Evolutionary conservation across 176 grass and related monocot species (phyloP).

Genomic region (sorghum (Sorghum bicolor)): DNA sequence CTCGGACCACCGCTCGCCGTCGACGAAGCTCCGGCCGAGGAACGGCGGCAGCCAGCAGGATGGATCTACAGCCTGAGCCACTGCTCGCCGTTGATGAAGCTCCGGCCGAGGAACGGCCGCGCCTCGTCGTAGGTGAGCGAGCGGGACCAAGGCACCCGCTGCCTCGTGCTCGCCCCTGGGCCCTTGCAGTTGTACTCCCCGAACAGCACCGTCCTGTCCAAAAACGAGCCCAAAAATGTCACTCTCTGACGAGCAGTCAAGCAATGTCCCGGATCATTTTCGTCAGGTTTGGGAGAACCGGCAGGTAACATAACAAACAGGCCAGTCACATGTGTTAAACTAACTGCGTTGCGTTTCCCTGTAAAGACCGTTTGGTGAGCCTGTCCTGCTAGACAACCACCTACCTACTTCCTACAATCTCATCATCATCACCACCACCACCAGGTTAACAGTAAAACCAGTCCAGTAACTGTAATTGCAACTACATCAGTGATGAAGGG

Average conservation of each 20-base stretch:
- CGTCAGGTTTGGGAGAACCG: not conserved
- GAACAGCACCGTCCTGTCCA: conserved; percentile 67
- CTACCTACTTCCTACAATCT: not conserved
- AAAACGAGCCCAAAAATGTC: conserved; percentile 2
- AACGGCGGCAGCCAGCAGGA: no score
- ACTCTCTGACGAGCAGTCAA: not conserved
- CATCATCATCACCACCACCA: not conserved
- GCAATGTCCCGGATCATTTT: not conserved
- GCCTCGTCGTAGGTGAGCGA: conserved; percentile 73
- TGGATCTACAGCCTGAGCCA: conserved; percentile 69
- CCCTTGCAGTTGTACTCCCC: conserved; percentile 80
- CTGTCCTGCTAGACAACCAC: not conserved
- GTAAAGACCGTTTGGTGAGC: conserved; percentile 29
- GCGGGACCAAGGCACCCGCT: conserved; percentile 72
- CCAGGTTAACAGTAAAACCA: not conserved
- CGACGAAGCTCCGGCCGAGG: conserved; percentile 42
- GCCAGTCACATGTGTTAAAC: conserved; percentile 16
- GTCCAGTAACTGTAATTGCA: not conserved
- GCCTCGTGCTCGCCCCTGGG: conserved; percentile 52
- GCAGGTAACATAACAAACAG: not conserved
- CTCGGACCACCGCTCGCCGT: conserved; percentile 59
- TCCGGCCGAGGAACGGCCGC: conserved; percentile 61
- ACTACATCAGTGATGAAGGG: not conserved
- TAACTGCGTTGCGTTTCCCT: not conserved
- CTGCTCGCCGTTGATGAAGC: conserved; percentile 72